Evolutionary conservation across 2,329 filamentous ascomycete species (phyloP).

Genomic region (Tricladium varicosporioides): DNA sequence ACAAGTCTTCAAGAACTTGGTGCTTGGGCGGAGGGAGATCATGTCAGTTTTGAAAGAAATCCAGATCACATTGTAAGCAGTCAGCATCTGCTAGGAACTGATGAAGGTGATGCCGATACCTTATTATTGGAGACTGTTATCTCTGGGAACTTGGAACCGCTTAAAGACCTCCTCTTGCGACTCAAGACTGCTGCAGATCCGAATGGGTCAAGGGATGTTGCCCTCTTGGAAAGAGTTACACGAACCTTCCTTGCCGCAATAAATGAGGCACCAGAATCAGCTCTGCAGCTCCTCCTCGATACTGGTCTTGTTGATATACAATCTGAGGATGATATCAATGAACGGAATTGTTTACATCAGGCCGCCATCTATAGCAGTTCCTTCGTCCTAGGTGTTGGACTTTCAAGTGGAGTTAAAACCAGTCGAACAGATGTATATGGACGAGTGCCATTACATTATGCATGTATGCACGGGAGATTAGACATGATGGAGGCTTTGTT

Average conservation of each 20-base stretch:
- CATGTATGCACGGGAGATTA: slow-evolving; percentile 87
- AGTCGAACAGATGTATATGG: slow-evolving; percentile 89
- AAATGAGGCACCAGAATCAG: slow-evolving; percentile 75
- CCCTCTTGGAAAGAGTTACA: slow-evolving; percentile 73
- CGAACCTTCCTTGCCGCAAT: slow-evolving; percentile 88
- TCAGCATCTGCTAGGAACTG: slow-evolving; percentile 67
- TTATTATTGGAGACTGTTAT: slow-evolving; percentile 85
- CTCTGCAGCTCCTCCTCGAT: slow-evolving; percentile 73
- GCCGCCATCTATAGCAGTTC: slow-evolving; percentile 90
- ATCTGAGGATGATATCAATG: slow-evolving; percentile 96
- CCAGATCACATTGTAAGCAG: slow-evolving; percentile 64
- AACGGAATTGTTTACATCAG: slow-evolving; percentile 93
- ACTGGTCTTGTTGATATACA: slow-evolving; percentile 85
- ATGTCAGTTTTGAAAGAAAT: slow-evolving; percentile 71
- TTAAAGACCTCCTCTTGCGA: slow-evolving; percentile 78
- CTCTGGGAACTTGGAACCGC: slow-evolving; percentile 71
- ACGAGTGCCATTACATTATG: slow-evolving; percentile 89
- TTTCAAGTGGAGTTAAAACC: slow-evolving; percentile 74
- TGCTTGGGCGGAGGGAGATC: slow-evolving; percentile 95
- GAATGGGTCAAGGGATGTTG: slow-evolving; percentile 55
- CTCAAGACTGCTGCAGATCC: slow-evolving; percentile 57
- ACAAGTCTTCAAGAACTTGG: slow-evolving; percentile 94
- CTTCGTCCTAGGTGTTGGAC: slow-evolving; percentile 72
- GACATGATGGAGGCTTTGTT: slow-evolving; percentile 78
- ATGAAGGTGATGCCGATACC: slow-evolving; percentile 86